These are phyloP conservation scores for Rhizopus microsporus DNA, from an alignment of 371 early-diverging fungal genomes.

Conservation along the genomic window DNA sequence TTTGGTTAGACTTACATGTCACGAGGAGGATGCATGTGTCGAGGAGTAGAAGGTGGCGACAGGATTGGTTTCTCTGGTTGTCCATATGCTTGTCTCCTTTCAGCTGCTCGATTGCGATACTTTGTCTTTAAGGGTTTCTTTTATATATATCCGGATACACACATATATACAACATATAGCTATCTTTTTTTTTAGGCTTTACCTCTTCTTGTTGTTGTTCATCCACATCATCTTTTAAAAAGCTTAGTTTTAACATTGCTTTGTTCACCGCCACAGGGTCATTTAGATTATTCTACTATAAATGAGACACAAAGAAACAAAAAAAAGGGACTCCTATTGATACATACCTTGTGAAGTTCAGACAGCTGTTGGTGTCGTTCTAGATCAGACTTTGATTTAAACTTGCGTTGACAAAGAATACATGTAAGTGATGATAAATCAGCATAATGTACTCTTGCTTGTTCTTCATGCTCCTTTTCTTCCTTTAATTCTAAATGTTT, in stretches of 20 bases:
- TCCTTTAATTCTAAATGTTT: slow-evolving; percentile 23
- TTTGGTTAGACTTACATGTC: slow-evolving; percentile 18
- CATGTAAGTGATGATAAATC: slow-evolving; percentile 59
- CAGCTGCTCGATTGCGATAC: slow-evolving; percentile 72
- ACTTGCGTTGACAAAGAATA: slow-evolving; percentile 69
- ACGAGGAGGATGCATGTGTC: slow-evolving; percentile 6
- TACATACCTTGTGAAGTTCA: slow-evolving; percentile 66
- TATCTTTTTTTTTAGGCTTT: slow-evolving; percentile 9
- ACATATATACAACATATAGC: slow-evolving; percentile 23
- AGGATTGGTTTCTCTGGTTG: slow-evolving; percentile 54
- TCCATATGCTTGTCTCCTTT: slow-evolving; percentile 66
- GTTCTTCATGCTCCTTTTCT: slow-evolving; percentile 17
- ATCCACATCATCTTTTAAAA: slow-evolving; percentile 23
- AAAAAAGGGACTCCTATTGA: neutral
- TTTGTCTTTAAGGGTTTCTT: slow-evolving; percentile 25
- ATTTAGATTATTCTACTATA: slow-evolving; percentile 39
- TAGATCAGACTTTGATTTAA: slow-evolving; percentile 59
- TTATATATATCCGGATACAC: neutral
- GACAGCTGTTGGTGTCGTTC: slow-evolving; percentile 63
- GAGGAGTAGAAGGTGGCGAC: slow-evolving; percentile 20
- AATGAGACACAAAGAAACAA: neutral
- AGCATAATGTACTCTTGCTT: slow-evolving; percentile 42
- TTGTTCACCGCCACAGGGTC: slow-evolving; percentile 36
- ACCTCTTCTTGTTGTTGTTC: slow-evolving; percentile 34
- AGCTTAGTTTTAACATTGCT: slow-evolving; percentile 31